Evolutionary conservation across 352 stramenopile species (phyloP).

Genomic region (Globisporangium paroecandrum): DNA sequence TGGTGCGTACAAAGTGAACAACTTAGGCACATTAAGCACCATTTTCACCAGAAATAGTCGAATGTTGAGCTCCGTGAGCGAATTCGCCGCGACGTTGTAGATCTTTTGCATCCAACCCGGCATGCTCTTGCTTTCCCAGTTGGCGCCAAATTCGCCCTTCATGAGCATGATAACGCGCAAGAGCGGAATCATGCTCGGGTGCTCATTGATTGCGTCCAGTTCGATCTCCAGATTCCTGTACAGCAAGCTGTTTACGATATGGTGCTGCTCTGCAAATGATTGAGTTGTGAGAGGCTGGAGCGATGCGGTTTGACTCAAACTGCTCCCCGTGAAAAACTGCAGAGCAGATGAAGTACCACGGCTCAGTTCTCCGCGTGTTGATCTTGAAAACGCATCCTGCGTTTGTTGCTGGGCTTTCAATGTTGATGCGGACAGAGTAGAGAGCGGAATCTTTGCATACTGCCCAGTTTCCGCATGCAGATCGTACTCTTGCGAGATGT

Average conservation of each 20-base stretch:
- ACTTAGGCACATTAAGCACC: constrained; percentile 57
- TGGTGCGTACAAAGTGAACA: constrained; percentile 51
- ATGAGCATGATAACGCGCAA: constrained; percentile 74
- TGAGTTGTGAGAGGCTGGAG: constrained; percentile 9
- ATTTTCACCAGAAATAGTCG: constrained; percentile 70
- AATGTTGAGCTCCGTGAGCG: constrained; percentile 45
- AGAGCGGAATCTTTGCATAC: constrained; percentile 55
- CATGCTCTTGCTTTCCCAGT: constrained; percentile 51
- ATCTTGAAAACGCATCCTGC: constrained; percentile 12
- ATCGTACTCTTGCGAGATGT: constrained; percentile 35
- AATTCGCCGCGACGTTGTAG: constrained; percentile 41
- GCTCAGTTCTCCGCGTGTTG: constrained; percentile 13
- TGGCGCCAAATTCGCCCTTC: constrained; percentile 60
- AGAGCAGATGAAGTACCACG: constrained; percentile 31
- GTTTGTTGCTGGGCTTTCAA: constrained; percentile 30
- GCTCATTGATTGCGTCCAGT: constrained; percentile 69
- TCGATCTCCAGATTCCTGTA: constrained; percentile 57
- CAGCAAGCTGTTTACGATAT: constrained; percentile 21
- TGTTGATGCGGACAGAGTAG: constrained; percentile 37
- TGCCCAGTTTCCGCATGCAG: constrained; percentile 48
- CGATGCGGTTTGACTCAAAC: constrained; percentile 50
- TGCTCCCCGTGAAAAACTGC: constrained; percentile 74
- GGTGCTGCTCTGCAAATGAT: constrained; percentile 21
- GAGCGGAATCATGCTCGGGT: constrained; percentile 73
- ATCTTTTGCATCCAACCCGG: constrained; percentile 82